Evolutionary conservation across 331 rosid genomes (phyloP), one percentile per base, ranked within the genome.

Genomic region (Cydonia oblonga): DNA sequence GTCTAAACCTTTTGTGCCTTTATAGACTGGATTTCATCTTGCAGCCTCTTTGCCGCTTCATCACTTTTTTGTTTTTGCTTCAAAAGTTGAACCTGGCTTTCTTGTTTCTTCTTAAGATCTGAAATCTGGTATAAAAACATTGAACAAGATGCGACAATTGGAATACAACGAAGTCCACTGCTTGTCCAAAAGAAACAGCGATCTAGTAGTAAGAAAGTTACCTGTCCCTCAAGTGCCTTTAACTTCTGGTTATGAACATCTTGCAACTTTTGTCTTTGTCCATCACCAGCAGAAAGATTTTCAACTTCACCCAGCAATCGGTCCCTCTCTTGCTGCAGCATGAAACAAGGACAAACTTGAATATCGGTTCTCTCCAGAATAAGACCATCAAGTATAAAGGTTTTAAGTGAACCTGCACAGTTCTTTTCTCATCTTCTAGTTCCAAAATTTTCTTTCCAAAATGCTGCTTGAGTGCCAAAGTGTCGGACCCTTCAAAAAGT

Each of bases 21-120:
- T 79, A 96, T 96, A 75, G 86, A 90, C 58, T 96, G 99, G 80
- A 96, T 96, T 86, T 95, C 99, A 53, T 91, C 99, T 83, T 90
- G 97, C 84, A 95, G 87, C 74, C 92, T 83, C 88, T 91, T 91
- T 32, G 99, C 87, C 22, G 99, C 96, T 79, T 95, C 99, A 72
- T 95, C 99, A 84, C 99, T 91, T 75, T 95, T 95, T 82, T 95
- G 99, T 81, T 95, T 95, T 92, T 91, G 99, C 89, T 91, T 95
- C 76, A 90, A 56, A 77, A 95, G 96, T 75, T 88, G 99, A 64
- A 95, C 99, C 85, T 95, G 99, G 81, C 85, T 90, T 85, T 95
- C 99, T 81, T 95, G 99, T 82, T 91, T 96, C 89, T 90, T 96
- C 92, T 90, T 96, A 75, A 96, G 90, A 84, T 96, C 97, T 71